Percentiles rank a stretch among this genome's conserved stretches.
Conservation (phyloP, 495 filamentous ascomycete genomes). For the Hyaloscypha hepaticicola region DNA sequence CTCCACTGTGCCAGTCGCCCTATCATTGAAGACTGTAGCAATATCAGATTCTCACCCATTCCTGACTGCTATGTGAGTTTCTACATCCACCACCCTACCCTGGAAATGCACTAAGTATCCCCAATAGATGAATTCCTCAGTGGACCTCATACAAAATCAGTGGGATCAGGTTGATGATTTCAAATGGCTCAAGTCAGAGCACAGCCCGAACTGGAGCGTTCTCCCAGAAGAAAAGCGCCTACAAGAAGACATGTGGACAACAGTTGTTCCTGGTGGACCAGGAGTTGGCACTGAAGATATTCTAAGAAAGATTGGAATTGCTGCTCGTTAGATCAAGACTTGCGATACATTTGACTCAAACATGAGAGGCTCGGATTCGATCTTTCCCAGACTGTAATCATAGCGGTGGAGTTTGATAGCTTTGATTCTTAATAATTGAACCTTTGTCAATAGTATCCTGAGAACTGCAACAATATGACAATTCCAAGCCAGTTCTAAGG, state of each 20-base stretch:
- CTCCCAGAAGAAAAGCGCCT: conserved; percentile 61
- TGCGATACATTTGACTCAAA: not conserved
- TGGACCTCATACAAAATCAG: conserved; percentile 50
- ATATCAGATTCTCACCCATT: conserved; percentile 75
- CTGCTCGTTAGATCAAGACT: not conserved
- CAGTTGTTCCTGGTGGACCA: conserved; percentile 63
- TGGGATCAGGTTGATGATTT: conserved; percentile 96
- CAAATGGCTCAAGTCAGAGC: conserved; percentile 87
- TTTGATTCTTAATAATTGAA: not conserved
- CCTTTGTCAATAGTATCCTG: not conserved
- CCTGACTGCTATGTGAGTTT: conserved; percentile 65
- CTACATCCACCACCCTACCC: no score
- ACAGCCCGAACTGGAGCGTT: conserved; percentile 85
- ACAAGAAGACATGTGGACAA: conserved; percentile 64
- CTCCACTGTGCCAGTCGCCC: conserved; percentile 78
- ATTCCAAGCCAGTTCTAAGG: not conserved
- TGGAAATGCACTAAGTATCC: not conserved
- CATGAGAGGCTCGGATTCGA: not conserved
- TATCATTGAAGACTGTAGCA: conserved; percentile 86
- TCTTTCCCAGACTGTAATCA: conserved; percentile 9
- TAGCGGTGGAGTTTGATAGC: conserved; percentile 20
- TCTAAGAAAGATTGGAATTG: conserved; percentile 56
- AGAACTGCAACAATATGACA: not conserved
- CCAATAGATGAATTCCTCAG: conserved; percentile 27
- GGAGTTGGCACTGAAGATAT: conserved; percentile 66